Percentiles rank a stretch among this genome's conserved stretches.
Evolutionary conservation across 2,329 filamentous ascomycete genomes (phyloP).

Genomic region (Cercospora nicotianae): DNA sequence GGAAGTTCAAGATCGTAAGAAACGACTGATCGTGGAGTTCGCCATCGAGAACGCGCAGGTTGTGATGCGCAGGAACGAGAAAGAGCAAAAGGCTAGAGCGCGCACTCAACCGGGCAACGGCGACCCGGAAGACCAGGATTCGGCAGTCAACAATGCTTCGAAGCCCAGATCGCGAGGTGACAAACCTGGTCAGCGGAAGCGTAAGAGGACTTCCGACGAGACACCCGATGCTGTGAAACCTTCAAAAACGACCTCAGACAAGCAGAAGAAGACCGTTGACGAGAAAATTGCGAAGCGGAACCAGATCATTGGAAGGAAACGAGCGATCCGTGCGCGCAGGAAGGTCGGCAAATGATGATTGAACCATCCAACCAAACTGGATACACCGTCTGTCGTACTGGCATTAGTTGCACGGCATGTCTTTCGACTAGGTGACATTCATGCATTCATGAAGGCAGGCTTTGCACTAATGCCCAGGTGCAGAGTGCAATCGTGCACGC

Average conservation of each 20-base stretch:
- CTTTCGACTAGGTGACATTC: constrained; percentile 10
- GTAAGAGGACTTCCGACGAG: constrained; percentile 40
- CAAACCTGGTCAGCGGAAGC: constrained; percentile 39
- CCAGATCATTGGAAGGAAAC: constrained; percentile 82
- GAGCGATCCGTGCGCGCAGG: constrained; percentile 60
- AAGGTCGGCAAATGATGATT: constrained; percentile 31
- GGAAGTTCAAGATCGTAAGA: constrained; percentile 70
- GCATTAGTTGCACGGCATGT: constrained; percentile 14
- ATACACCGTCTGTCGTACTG: constrained; percentile 20
- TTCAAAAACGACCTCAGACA: constrained; percentile 23
- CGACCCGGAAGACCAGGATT: constrained; percentile 15
- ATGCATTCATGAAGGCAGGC: constrained; percentile 14
- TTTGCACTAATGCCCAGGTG: constrained; percentile 22
- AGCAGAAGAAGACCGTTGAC: constrained; percentile 42
- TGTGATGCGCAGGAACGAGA: constrained; percentile 71
- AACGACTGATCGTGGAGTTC: constrained; percentile 91
- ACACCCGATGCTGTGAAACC: constrained; percentile 19
- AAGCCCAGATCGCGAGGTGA: constrained; percentile 26
- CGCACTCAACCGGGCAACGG: constrained; percentile 38
- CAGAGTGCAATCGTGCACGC: background rate
- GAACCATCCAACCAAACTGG: constrained; percentile 4
- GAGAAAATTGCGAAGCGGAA: constrained; percentile 63
- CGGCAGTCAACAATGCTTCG: constrained; percentile 15
- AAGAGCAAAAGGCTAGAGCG: constrained; percentile 58
- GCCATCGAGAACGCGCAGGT: constrained; percentile 98